Base-by-base conservation (phyloP, 257 asterid genomes). In the Penstemon davidsonii region DNA sequence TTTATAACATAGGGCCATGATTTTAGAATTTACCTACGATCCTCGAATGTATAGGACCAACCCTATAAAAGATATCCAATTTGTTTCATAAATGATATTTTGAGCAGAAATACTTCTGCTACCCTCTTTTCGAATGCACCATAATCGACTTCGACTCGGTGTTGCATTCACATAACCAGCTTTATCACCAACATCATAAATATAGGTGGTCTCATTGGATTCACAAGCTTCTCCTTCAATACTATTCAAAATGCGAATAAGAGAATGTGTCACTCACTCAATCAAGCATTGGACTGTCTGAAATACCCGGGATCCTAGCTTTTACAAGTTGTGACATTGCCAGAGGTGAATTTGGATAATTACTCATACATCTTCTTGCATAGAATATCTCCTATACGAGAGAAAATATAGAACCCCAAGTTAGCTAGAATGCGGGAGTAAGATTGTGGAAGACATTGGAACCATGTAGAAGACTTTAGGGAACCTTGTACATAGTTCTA, bases 331-430 rank as follows among this genome's bases (percentile, higher is more conserved):
- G 78, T 3, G 83, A 80, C 73, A 79, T 77, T 1, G 84, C 94
- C 51, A 74, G 82, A 0, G 96, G 97, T 0, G 99, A 90, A 74
- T 79, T 85, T 33, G 96, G 95, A 62, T 90, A 15, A 15, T 15
- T 90, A 81, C 92, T 90, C 80, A 85, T 62, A 80, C 81, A 45
- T 93, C 99, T 75, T 88, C 94, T 67, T 93, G 92, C 60, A 93
- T 15, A 15, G 81, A 69, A 90, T 80, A 41, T 90, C 98, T 10
- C 92, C 96, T 6, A 93, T 76, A 72, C 97, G 78, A 4, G 91
- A 70, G 5, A 88, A 87, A 61, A 93, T 85, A 82, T 95, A 79
- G 84, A 78, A 85, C 2, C 96, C 95, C 75, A 90, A 43, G 75
- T 83, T 93, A 25, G 86, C 84, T 1, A 93, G 81, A 50, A 83